Conservation (phyloP, 352 stramenopile genomes). For the Phytophthora kernoviae region DNA sequence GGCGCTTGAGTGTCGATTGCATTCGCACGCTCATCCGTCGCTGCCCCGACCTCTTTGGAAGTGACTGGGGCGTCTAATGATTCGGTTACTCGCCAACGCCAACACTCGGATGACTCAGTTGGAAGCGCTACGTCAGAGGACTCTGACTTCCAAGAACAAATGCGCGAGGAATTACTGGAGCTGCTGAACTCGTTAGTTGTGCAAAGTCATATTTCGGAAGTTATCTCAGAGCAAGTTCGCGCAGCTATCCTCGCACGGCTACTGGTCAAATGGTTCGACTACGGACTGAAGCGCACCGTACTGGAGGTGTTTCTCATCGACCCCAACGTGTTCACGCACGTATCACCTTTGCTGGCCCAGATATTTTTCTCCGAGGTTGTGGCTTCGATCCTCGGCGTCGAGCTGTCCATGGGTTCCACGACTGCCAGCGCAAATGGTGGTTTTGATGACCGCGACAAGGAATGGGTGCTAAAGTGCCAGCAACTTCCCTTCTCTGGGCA, state of each 20-base stretch:
- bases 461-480: conserved; percentile 81
- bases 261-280: conserved; percentile 88
- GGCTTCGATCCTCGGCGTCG: conserved; percentile 43
- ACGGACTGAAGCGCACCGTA: conserved; percentile 52
- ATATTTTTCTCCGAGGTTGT: conserved; percentile 85
- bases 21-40: conserved; percentile 47
- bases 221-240: conserved; percentile 47
- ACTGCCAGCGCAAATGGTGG: conserved; percentile 10
- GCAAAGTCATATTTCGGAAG: conserved; percentile 35
- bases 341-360: conserved; percentile 61
- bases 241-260: conserved; percentile 78
- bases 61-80: conserved; percentile 6
- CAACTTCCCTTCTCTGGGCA: conserved; percentile 74
- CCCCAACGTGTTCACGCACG: conserved; percentile 56
- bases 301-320: conserved; percentile 76
- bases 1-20: conserved; percentile 82
- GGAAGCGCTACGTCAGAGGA: conserved; percentile 35
- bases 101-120: conserved; percentile 33
- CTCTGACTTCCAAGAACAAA: conserved; percentile 54
- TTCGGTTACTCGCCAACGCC: conserved; percentile 31
- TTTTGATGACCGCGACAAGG: conserved; percentile 82
- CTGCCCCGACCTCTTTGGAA: conserved; percentile 3
- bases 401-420: conserved; percentile 10
- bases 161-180: conserved; percentile 66
- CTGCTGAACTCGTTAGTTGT: conserved; percentile 72